Conservation (phyloP, 2,329 filamentous ascomycete genomes). For the Pseudogymnoascus sp. region DNA sequence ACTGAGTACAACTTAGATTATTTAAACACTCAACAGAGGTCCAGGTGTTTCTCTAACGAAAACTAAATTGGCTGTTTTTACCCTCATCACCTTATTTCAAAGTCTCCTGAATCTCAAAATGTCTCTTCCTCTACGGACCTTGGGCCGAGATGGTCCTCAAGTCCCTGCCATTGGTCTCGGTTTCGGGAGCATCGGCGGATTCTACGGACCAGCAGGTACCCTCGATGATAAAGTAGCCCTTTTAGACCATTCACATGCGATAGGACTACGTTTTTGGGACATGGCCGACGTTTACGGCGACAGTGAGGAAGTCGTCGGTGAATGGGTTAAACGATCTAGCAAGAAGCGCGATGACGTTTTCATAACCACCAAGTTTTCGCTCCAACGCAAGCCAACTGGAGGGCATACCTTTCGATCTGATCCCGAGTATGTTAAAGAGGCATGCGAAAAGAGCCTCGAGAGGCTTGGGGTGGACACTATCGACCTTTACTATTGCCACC, state of each 20-base stretch:
- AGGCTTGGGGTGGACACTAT: slow-evolving; percentile 31
- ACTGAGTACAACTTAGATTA: neutral
- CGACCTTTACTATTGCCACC: slow-evolving; percentile 33
- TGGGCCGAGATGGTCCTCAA: slow-evolving; percentile 24
- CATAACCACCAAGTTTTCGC: slow-evolving; percentile 43
- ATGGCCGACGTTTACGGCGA: slow-evolving; percentile 32
- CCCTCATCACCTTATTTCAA: neutral
- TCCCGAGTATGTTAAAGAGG: slow-evolving; percentile 32
- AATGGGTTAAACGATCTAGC: slow-evolving; percentile 37
- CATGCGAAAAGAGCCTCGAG: slow-evolving; percentile 31
- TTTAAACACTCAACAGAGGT: neutral
- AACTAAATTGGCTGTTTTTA: neutral
- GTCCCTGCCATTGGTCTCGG: slow-evolving; percentile 23
- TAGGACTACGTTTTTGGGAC: slow-evolving; percentile 29
- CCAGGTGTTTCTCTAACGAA: neutral
- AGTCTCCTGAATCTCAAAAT: neutral
- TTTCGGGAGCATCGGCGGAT: slow-evolving; percentile 20
- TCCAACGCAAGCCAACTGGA: slow-evolving; percentile 8
- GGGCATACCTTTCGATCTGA: neutral
- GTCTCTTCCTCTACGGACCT: slow-evolving; percentile 18
- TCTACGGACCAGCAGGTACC: slow-evolving; percentile 22
- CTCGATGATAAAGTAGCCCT: slow-evolving; percentile 13
- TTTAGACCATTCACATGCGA: slow-evolving; percentile 21
- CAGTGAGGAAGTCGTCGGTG: slow-evolving; percentile 38
- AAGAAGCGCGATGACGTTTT: slow-evolving; percentile 40